Evolutionary conservation across 768 basidiomycete genomes (phyloP), one percentile per base, ranked within the genome.

Genomic region (Calocybe gangraenosa): DNA sequence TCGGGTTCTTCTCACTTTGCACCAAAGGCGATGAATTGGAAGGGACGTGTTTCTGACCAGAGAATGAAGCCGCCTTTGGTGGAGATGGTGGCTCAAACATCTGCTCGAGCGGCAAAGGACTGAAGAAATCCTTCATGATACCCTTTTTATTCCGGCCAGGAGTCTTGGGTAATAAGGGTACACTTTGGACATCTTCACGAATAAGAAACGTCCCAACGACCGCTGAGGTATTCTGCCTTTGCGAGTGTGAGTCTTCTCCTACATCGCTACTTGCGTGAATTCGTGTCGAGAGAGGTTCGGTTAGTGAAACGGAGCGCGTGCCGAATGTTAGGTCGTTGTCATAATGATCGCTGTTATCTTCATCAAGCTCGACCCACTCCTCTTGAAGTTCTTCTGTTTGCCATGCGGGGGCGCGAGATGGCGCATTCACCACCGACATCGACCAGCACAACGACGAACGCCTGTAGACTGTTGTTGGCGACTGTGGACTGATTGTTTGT

Each of bases 61-160:
- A 11, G 3, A 44, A 25, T 30, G 45, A 50, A 9, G 47, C 40
- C 7, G 55, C 53, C 14, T 63, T 56, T 4, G 87, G 88, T 3
- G 90, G 90, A 6, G 91, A 89, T 1, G 93, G 93, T 7, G 93
- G 93, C 50, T 94, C 88, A 53, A 95, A 96, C 89, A 96, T 92
- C 44, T 76, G 78, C 65, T 96, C 92, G 7, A 96, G 72, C 19
- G 85, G 83, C 43, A 92, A 62, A 0, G 92, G 91, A 44, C 84
- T 90, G 69, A 97, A 97, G 59, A 97, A 80, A 64, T 87, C 82
- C 65, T 87, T 91, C 37, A 82, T 75, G 31, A 68, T 55, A n/a
- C 70, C 66, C 48, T 80, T 83, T 60, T 80, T 81, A 48, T 71
- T 65, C 34, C 69, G 68, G 18, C 78, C 82, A 7, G 85, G 84